A percentile compares a stretch with the other conserved stretches of the same genome.
Conservation (phyloP, 139 green algal genomes). For the Micractinium conductrix region DNA sequence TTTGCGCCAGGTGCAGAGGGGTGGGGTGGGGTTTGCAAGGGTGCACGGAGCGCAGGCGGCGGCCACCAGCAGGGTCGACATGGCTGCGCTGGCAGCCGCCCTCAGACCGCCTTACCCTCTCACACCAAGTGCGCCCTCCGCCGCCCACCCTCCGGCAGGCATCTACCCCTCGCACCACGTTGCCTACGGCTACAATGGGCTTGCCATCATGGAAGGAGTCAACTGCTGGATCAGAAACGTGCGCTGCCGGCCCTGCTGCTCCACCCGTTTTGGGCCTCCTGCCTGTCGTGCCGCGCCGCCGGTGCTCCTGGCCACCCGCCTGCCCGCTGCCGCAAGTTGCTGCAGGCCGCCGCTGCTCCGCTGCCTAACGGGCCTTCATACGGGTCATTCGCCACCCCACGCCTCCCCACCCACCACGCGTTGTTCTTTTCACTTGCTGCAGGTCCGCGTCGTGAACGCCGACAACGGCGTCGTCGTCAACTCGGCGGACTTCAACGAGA, state of each 20-base stretch:
- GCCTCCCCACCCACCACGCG: no score
- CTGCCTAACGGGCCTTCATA: not conserved
- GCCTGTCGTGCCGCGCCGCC: no score
- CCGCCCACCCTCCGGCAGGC: not conserved
- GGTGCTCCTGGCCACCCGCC: not conserved
- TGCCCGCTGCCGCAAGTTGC: no score
- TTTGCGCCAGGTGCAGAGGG: not conserved
- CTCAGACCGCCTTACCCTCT: no score
- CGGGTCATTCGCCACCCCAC: no score
- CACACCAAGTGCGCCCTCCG: no score
- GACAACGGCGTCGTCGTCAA: not conserved
- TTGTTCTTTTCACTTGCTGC: not conserved
- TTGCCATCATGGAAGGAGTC: not conserved
- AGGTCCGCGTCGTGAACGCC: not conserved
- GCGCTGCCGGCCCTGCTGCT: not conserved
- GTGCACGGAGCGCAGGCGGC: no score
- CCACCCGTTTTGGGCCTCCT: no score
- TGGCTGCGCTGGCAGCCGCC: no score
- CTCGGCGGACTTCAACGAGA: not conserved
- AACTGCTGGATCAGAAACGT: conserved; percentile 3
- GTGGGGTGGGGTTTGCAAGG: not conserved
- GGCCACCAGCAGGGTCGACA: no score
- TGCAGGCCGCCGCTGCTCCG: not conserved
- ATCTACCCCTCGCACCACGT: not conserved
- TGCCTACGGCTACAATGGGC: not conserved